Evolutionary conservation across 176 grass and related monocot genomes (phyloP).

Genomic region (Lolium perenne): DNA sequence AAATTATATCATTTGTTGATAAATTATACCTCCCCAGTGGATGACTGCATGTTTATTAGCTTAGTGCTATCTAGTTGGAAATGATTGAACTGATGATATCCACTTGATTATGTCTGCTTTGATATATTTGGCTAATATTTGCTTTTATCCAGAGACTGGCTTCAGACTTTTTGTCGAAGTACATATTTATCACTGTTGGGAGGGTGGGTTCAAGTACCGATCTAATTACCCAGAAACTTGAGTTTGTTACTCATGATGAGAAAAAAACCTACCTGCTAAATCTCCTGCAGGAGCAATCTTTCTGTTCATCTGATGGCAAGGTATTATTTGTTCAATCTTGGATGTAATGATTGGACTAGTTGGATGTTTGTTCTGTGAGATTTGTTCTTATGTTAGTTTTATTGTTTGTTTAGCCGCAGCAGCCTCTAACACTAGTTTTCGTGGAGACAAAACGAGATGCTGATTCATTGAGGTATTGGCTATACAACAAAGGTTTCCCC

Average conservation of each 20-base stretch:
- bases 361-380: background rate
- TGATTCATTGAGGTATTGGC: constrained; percentile 63
- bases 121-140: constrained; percentile 22
- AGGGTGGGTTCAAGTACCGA: constrained; percentile 84
- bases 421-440: constrained; percentile 82
- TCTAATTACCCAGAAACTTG: constrained; percentile 80
- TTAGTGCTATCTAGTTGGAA: background rate
- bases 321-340: constrained; percentile 42
- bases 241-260: constrained; percentile 63
- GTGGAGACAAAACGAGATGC: constrained; percentile 91
- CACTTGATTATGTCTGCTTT: constrained; percentile 11
- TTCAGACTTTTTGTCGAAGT: constrained; percentile 76
- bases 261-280: constrained; percentile 70
- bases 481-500: constrained; percentile 64
- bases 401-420: constrained; percentile 46
- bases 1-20: background rate
- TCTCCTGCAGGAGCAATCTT: constrained; percentile 55
- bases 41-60: background rate
- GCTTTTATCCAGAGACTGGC: constrained; percentile 58
- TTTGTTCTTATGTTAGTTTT: constrained; percentile 18
- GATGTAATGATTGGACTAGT: background rate
- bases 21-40: background rate
- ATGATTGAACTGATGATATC: background rate
- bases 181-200: constrained; percentile 84
- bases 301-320: constrained; percentile 49